Percentiles rank a stretch among this genome's conserved stretches.
Conservation (phyloP, 805 yeast species). For the Candida tallmaniae region DNA sequence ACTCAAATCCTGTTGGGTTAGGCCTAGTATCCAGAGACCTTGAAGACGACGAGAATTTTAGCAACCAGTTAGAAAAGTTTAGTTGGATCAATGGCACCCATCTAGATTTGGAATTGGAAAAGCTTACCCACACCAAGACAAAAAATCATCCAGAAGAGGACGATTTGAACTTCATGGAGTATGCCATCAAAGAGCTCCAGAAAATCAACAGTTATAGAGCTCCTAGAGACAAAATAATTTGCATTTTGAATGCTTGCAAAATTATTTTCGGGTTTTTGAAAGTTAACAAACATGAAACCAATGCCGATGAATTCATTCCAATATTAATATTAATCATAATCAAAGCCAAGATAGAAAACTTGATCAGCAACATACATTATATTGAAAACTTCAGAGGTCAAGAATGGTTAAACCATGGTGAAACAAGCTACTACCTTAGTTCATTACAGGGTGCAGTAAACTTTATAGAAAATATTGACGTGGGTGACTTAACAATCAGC, state of each 20-base stretch:
- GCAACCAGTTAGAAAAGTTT: conserved; percentile 53
- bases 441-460: conserved; percentile 87
- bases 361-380: conserved; percentile 78
- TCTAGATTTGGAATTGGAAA: conserved; percentile 59
- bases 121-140: conserved; percentile 30
- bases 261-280: conserved; percentile 85
- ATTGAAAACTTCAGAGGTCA: conserved; percentile 80
- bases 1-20: conserved; percentile 15
- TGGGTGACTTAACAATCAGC: conserved; percentile 54
- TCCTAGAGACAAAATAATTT: conserved; percentile 91
- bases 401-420: conserved; percentile 72
- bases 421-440: conserved; percentile 84
- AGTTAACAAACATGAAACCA: conserved; percentile 62
- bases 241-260: conserved; percentile 87
- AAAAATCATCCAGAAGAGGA: conserved; percentile 14
- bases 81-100: conserved; percentile 71
- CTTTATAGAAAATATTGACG: conserved; percentile 61
- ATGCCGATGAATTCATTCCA: conserved; percentile 95
- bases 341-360: conserved; percentile 56
- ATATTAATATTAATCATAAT: conserved; percentile 73
- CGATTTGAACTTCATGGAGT: conserved; percentile 44
- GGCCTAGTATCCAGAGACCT: conserved; percentile 56
- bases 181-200: conserved; percentile 67
- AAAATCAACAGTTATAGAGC: conserved; percentile 83
- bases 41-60: conserved; percentile 50